Evolutionary conservation across 2,329 filamentous ascomycete species (phyloP), one percentile per base, ranked within the genome.

Genomic region (Fusarium mexicanum): DNA sequence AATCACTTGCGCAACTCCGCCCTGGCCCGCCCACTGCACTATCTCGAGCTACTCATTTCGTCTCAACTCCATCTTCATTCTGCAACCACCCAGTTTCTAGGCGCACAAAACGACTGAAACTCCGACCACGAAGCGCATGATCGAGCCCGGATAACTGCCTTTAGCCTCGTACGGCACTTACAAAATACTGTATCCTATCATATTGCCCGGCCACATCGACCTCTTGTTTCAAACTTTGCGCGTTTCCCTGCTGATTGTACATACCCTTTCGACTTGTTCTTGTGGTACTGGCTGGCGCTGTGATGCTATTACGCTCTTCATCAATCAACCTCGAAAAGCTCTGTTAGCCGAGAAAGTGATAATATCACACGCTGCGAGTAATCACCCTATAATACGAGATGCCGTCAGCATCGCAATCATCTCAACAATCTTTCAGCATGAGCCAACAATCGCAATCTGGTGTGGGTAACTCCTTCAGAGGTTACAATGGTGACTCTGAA

Each of bases 391-490:
- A 51, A 54, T 50, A 59, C 64, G 76, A 71, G 59, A 83, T 84
- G 80, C 79, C 83, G 64, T 83, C 84, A 61, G 84, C 86, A 78
- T 86, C 86, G 65, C 87, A 88, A 78, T 84, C 87, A 9, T 88
- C 87, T 13, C 88, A 90, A 70, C 86, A 89, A 61, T 88, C 88
- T 54, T 89, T 89, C 79, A 82, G 81, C 72, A 88, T 90, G 87
- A 90, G 86, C 82, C 87, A 89, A 71, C 85, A 86, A 63, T 86
- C 86, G 35, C 87, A 88, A 69, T 76, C 79, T 29, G 83, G 82
- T 67, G 76, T 83, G 47, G 76, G 77, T 47, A 78, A 78, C 76
- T 84, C 83, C n/a, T 84, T 84, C 66, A 79, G 81, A 54, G 77
- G 78, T 62, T 83, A 79, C 75, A 77, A 79, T 75, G 77, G 75